Base-by-base conservation (phyloP, 2,329 filamentous ascomycete species). In the Colletotrichum phormii region DNA sequence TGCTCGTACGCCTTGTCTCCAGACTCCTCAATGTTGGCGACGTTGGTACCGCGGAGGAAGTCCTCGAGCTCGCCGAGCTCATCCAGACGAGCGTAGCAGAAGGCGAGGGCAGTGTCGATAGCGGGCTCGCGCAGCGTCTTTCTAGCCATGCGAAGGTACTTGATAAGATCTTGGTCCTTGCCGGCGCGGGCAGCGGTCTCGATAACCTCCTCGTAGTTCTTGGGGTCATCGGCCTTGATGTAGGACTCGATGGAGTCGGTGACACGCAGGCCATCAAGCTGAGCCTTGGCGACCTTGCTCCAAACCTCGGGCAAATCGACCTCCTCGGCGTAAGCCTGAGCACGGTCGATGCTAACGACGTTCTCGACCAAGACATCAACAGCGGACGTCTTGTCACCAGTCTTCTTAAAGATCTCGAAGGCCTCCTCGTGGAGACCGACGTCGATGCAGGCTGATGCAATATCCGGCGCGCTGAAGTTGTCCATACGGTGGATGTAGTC, bases 391-490 rank as follows among this genome's bases (percentile, higher is more conserved):
- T 97, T 95, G 84, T 97, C 95, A 80, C 93, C 92, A 77, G 95
- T 94, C 90, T 99, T 99, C 91, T 98, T 98, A 89, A 95, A 97
- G 77, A 99, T 97, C 85, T 98, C 95, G 77, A 99, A 98, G 1
- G 97, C 97, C 83, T 99, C 97, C 83, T 99, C 97, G 79, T 94
- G 94, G 77, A 99, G 89, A 74, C 97, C 97, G 71, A 98, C 95
- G 71, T 97, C 94, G 78, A 98, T 97, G 84, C 95, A 98, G 78
- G 97, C 93, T 64, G 92, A 89, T 6, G 97, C 95, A 80, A 98
- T 98, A 79, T 98, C 97, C 75, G 97, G 94, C 0, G 96, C 92
- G 75, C 94, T 95, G 85, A 97, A 99, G 70, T 93, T 91, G 77
- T 95, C 93, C 46, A 99, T 90, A 78, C 94, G 92, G 82, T 98